Evolutionary conservation across 805 yeast genomes (phyloP), one percentile per base, ranked within the genome.

Genomic region (Metschnikowia reukaufii): DNA sequence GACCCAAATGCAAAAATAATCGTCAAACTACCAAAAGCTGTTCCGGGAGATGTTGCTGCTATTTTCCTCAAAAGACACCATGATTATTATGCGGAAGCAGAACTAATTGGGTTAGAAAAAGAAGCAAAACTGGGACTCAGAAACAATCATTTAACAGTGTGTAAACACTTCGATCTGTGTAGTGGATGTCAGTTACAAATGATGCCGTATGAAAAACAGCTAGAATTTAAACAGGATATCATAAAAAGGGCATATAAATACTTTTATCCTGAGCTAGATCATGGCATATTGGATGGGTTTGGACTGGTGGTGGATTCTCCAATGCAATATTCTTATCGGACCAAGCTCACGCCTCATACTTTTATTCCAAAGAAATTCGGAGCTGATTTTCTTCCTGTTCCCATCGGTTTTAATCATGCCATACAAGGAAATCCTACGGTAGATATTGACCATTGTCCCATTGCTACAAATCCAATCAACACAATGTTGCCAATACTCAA

Each of bases 121-220:
- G 39, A 29, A 4, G 44, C 52, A 10, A 41, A 35, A 17, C 38
- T n/a, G 6, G 47, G 51, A 17, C 37, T 23, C 9, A 54, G 74
- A 38, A 57, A 64, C 19, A 62, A 68, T 35, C 31, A 48, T 12
- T 54, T 67, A 15, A 54, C 68, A 2, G 48, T 59, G 4, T 74
- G 78, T 48, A 51, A 57, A 8, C 63, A 70, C 34, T 74, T 74
- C 48, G 51, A 62, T 8, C 51, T 47, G 25, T 74, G 78, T 45
- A 54, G 61, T 38, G 78, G 78, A 1, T 74, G 78, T 50, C 73
- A 72, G 42, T 59, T 68, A 17, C 78, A 74, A 46, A 70, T 70
- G 75, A 25, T 73, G 15, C 47, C 58, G 4, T 68, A 73, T 43
- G 67, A 66, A 3, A 61, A 65, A n/a, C 78, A 74, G 49, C 57